Base-by-base conservation (phyloP, 106 monocot genomes). In the Vanilla planifolia region DNA sequence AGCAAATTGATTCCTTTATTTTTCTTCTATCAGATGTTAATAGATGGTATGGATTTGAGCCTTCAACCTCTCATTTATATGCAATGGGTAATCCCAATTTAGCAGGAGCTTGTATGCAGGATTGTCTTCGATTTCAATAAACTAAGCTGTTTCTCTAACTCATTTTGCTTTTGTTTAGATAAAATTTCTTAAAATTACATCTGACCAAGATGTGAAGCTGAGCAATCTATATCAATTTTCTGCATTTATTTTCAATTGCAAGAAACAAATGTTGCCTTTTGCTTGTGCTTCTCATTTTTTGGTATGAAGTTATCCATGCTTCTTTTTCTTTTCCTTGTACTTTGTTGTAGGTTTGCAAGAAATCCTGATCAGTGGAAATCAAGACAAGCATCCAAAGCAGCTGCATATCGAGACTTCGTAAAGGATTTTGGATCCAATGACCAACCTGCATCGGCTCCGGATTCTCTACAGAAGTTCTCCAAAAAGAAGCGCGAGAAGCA, bases 331-430 rank as follows among this genome's bases (percentile, higher is more conserved):
- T 29, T 41, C 16, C 32, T 13, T 55, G 33, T 47, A 9, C 22
- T 29, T 65, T 67, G 20, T 11, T 67, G 59, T 70, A 94, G 93
- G 45, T 89, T 75, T 75, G 78, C 77, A 14, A 71, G 69, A 51
- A 71, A 67, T 28, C 89, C 85, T n/a, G 75, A 89, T 33, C 80
- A 86, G 47, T 94, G 94, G 94, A 94, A 73, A 59, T 58, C 60
- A 40, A 78, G 76, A 16, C 89, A 74, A 65, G 60, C 63, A 43
- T 58, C 82, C 46, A 94, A 83, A 78, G 89, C 78, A 55, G 43
- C 46, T 20, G 62, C 80, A 3, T 80, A 78, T 39, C 74, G 58
- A 48, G 85, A 94, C 33, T 94, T 86, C 58, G 79, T 79, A 22
- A 56, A 67, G 26, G 33, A 60, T 29, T 86, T 92, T 59, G 86